Base-by-base conservation (phyloP, 1,139 yeast species). In the Blastobotrys serpentis region DNA sequence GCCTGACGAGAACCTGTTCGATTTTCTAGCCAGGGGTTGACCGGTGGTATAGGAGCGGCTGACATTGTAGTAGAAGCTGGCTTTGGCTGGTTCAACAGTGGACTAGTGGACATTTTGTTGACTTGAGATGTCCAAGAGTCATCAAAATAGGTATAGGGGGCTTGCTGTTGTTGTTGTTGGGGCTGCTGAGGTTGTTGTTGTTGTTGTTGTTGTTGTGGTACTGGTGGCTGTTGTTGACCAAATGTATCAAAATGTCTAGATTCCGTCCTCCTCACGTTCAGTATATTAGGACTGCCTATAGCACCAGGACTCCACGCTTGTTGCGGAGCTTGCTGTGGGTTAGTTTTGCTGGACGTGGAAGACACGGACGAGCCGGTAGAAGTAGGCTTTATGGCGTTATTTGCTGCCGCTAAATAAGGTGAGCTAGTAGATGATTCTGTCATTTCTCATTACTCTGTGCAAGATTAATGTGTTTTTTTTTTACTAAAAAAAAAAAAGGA, bases 211-310 rank as follows among this genome's bases (percentile, higher is more conserved):
- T 33, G 25, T 7, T 4, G 29, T n/a, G 16, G 33, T 37, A 40
- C n/a, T n/a, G n/a, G n/a, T n/a, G n/a, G n/a, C n/a, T n/a, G n/a
- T n/a, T n/a, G 39, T 34, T 44, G 34, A 32, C 49, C 53, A 42
- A 59, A 56, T 18, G 57, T 49, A 40, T 58, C 63, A 46, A 57
- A 57, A 43, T 59, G 62, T 16, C 63, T 53, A 23, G 62, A 57
- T 38, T 59, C 62, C 19, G 54, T 52, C 29, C 62, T 46, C 16
- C 60, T 51, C 10, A 48, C 46, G 22, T 29, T 26, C 14, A 30
- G 16, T 5, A 30, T 19, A 8, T 10, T 14, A 29, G 44, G 8
- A 29, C 25, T 29, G 29, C 29, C 38, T 7, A 33, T 33, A 11
- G 38, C 38, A 14, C 38, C 38, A 4, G 38, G 38, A 17, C 21